phyloP scores from a whole-genome alignment of 768 basidiomycete genomes.

The Pulveroboletus sp. region DNA sequence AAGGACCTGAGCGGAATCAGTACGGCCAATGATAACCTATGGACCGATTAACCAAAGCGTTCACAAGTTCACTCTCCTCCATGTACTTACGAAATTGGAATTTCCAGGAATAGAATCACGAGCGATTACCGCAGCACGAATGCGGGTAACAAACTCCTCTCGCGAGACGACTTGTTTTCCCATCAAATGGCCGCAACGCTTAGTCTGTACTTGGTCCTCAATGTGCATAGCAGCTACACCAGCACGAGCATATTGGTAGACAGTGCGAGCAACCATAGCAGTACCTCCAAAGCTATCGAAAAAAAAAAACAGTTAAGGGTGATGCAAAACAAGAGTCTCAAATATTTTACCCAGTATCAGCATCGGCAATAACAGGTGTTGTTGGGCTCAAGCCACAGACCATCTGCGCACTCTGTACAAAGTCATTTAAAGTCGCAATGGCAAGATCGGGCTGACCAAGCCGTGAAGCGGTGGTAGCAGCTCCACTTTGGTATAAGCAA shows the following conservation, averaged over 20 bases:
- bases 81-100: constrained; percentile 60
- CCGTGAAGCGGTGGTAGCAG: constrained; percentile 76
- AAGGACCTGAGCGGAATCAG: constrained; percentile 73
- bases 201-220: constrained; percentile 80
- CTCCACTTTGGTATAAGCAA: constrained; percentile 77
- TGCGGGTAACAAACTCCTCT: constrained; percentile 69
- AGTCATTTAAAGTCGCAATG: constrained; percentile 75
- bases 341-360: constrained; percentile 62
- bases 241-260: constrained; percentile 62
- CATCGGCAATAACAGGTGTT: constrained; percentile 72
- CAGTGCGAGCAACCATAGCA: constrained; percentile 70
- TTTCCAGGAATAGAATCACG: constrained; percentile 71
- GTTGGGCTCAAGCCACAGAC: constrained; percentile 62
- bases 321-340: neutral
- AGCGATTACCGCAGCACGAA: constrained; percentile 74
- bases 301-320: constrained; percentile 7
- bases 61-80: neutral
- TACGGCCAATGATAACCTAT: constrained; percentile 70
- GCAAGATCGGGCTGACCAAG: constrained; percentile 77
- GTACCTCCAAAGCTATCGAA: constrained; percentile 59
- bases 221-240: constrained; percentile 77
- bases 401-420: constrained; percentile 68
- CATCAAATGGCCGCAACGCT: constrained; percentile 72
- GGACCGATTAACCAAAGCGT: neutral
- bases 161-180: constrained; percentile 81